Evolutionary conservation across 352 stramenopile species (phyloP), one percentile per base, ranked within the genome.

Genomic region (Globisporangium yorkense): DNA sequence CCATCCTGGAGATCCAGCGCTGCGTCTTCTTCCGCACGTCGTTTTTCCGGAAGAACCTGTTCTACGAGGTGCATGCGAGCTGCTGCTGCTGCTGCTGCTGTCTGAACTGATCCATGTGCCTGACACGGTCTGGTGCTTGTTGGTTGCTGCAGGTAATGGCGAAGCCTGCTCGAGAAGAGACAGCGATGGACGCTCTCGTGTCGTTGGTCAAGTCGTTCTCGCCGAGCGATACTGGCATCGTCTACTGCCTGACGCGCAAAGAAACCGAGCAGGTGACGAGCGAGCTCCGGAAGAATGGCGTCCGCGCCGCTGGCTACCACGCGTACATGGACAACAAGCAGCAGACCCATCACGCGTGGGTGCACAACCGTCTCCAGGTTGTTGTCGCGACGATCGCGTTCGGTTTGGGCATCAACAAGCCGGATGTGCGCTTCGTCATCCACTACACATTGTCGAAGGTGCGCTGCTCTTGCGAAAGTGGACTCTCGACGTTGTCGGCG

Each of bases 341-440:
- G n/a, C 57, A 85, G 43, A 85, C 76, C n/a, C 75, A 89, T 37
- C 69, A 79, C 21, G 58, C 57, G 4, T 91, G 81, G 81, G 68
- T 78, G 40, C 63, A 63, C 20, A 70, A 85, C 48, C 62, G 68
- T 5, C 51, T 92, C 2, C 71, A 97, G 67, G 89, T 98, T 18
- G 89, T 98, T 5, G 90, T 97, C 1, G 91, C 91, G 7, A 98
- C 91, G 0, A 97, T 98, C 64, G 90, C 91, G 7, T 98, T 97
- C 83, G 93, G 93, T 1, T 65, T 98, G 37, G 93, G 93, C 8
- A 98, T 98, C 62, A 96, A 98, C 73, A 97, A 98, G 53, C 88
- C 92, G 8, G 82, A 97, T 51, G 88, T 97, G 46, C 87, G 88
- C 31, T 97, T 96, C 52, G 89, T 97, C 0, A 81, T 97, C 24